Conservation (phyloP, 176 grass and related monocot genomes). For the Lolium rigidum region DNA sequence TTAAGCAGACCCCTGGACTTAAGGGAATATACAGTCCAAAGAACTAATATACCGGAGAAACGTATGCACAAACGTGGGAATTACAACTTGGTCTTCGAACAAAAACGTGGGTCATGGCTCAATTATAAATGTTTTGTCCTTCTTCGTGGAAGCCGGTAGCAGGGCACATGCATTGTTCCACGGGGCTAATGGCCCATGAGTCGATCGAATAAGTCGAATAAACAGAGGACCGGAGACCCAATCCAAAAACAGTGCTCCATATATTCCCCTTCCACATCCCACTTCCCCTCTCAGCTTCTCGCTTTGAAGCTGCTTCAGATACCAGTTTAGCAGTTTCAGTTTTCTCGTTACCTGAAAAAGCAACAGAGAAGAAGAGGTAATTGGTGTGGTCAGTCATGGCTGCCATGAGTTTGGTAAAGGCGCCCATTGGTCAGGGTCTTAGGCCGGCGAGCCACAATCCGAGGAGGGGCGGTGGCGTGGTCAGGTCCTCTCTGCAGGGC, state of each 20-base stretch:
- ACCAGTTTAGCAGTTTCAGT: not conserved
- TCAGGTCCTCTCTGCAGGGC: conserved; percentile 59
- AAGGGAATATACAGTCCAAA: not conserved
- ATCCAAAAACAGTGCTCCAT: conserved; percentile 13
- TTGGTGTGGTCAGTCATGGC: conserved; percentile 47
- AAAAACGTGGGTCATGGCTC: not conserved
- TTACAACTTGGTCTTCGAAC: not conserved
- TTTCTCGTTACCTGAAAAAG: not conserved
- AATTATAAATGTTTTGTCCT: not conserved
- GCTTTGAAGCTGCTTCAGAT: conserved; percentile 46
- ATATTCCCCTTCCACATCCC: not conserved
- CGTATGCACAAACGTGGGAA: not conserved
- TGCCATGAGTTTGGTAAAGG: conserved; percentile 29
- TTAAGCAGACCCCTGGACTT: not conserved
- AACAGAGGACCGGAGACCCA: not conserved
- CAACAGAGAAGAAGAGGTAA: conserved; percentile 21
- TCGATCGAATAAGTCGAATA: not conserved
- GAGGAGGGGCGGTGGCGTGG: conserved; percentile 35
- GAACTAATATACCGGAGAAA: not conserved
- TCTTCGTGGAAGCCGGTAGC: not conserved
- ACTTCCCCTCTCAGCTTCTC: conserved; percentile 40
- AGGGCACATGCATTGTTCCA: not conserved
- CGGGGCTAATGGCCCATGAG: not conserved
- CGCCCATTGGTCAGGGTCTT: conserved; percentile 31
- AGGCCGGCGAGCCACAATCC: conserved; percentile 5